A percentile compares a stretch with the other conserved stretches of the same genome.
Evolutionary conservation across 2,329 filamentous ascomycete species (phyloP).

Genomic region (Talaromyces sp.): DNA sequence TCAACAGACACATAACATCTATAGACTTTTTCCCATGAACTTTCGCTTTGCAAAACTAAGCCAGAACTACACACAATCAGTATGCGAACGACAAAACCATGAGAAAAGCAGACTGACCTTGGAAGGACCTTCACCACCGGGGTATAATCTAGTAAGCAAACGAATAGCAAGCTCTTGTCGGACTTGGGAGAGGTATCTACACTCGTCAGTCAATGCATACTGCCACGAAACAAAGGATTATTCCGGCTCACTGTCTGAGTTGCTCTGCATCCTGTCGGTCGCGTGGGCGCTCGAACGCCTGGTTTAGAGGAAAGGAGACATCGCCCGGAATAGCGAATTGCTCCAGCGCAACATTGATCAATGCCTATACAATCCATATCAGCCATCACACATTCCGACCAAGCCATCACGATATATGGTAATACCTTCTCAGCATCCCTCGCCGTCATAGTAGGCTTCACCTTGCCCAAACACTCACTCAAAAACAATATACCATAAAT

Average conservation of each 20-base stretch:
- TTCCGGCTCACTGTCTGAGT: constrained; percentile 68
- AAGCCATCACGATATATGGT: background rate
- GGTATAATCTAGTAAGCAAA: constrained; percentile 81
- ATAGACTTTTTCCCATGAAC: constrained; percentile 96
- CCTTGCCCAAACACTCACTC: constrained; percentile 83
- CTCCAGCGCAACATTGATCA: constrained; percentile 87
- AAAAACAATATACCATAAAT: constrained; percentile 97
- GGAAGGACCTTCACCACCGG: constrained; percentile 65
- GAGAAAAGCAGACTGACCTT: constrained; percentile 46
- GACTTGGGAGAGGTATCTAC: constrained; percentile 71
- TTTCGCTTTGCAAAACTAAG: constrained; percentile 98
- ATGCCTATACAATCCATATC: constrained; percentile 57
- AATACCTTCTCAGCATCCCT: constrained; percentile 63
- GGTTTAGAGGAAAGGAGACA: constrained; percentile 87
- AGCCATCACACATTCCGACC: background rate
- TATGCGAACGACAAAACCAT: background rate
- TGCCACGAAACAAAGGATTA: background rate
- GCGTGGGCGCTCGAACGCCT: constrained; percentile 87
- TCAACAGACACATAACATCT: constrained; percentile 26
- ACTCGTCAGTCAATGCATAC: background rate
- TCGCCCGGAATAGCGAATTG: constrained; percentile 95
- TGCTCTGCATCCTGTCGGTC: constrained; percentile 87
- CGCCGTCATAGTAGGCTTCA: constrained; percentile 67
- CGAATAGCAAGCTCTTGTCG: constrained; percentile 83
- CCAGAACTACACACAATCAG: constrained; percentile 74